Conservation (phyloP, 805 yeast genomes). For the Cyberlindnera nakhonratchasimensis region DNA sequence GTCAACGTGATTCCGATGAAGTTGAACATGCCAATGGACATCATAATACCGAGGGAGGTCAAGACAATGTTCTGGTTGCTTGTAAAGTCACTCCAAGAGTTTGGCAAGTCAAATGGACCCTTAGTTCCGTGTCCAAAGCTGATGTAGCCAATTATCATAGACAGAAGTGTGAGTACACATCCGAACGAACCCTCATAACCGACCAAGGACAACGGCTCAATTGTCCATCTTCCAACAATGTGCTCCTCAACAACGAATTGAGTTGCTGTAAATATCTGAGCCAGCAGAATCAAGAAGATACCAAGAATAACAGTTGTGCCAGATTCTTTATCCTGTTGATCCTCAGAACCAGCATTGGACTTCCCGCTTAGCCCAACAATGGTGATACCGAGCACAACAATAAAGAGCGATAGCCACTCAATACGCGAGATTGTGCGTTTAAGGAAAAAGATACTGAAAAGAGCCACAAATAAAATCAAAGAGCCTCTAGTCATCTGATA, state of each 20-base stretch:
- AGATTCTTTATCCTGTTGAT: background rate
- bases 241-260: conserved; percentile 81
- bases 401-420: conserved; percentile 65
- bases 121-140: conserved; percentile 36
- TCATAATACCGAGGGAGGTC: conserved; percentile 62
- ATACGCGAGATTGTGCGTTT: conserved; percentile 49
- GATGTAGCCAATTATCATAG: conserved; percentile 43
- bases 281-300: conserved; percentile 52
- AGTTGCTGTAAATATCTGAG: conserved; percentile 65
- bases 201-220: conserved; percentile 63
- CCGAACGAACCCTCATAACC: conserved; percentile 78
- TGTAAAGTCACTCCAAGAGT: conserved; percentile 48
- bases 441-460: conserved; percentile 62
- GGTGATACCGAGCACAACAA: conserved; percentile 67
- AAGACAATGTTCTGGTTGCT: conserved; percentile 40
- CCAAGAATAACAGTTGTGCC: conserved; percentile 45
- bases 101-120: conserved; percentile 51
- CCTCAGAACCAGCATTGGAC: conserved; percentile 18
- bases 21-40: conserved; percentile 69
- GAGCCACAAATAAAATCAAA: conserved; percentile 70
- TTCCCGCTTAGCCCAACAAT: conserved; percentile 73
- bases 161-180: conserved; percentile 38
- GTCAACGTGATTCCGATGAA: conserved; percentile 72
- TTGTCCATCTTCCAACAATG: conserved; percentile 47
- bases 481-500: conserved; percentile 88